Evolutionary conservation across 495 filamentous ascomycete species (phyloP), one percentile per base, ranked within the genome.

Genomic region (Neurospora sp.): DNA sequence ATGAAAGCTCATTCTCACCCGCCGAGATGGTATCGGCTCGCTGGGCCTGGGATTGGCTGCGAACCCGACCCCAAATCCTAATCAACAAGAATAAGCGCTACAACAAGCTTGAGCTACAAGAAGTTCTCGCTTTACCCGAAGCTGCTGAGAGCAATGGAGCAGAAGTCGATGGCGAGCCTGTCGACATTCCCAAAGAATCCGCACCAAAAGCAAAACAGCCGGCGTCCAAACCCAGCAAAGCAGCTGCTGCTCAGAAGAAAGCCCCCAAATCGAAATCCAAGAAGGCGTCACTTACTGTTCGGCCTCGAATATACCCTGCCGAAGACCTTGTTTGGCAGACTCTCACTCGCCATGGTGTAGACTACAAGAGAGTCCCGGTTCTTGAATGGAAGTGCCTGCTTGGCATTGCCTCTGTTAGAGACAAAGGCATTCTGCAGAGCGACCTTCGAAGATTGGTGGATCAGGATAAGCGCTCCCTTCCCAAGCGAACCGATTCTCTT

Each of bases 401-500:
- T 10, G 90, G 94, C 48, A 94, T 98, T 76, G 94, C 91, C n/a
- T 87, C 90, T 3, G 84, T 83, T 71, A 88, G 90, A 71, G 83
- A 86, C 41, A 81, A 88, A 27, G 94, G 94, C 16, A 92, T 97
- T 45, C 81, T 90, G 2, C 95, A 98, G 81, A 89, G 90, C 8
- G 90, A 94, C 22, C 83, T 97, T n/a, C 88, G 90, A 27, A 86
- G 83, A 40, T 78, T 91, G 9, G 93, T 92, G 73, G 90, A 91
- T 22, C 94, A 97, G 81, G 93, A 97, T 79, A 96, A 96, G 78
- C 87, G 93, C 59, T 97, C 94, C 3, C 88, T 97, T 7, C 93
- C 94, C 14, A 89, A 89, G 69, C 86, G 95, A 48, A 97, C 94
- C 1, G 91, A 94, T 74, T 82, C 85, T 2, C 86, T 98, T 22